Percentiles rank a stretch among this genome's conserved stretches.
Conservation (phyloP, 2,329 filamentous ascomycete species). For the Chlorencoelia australis region DNA sequence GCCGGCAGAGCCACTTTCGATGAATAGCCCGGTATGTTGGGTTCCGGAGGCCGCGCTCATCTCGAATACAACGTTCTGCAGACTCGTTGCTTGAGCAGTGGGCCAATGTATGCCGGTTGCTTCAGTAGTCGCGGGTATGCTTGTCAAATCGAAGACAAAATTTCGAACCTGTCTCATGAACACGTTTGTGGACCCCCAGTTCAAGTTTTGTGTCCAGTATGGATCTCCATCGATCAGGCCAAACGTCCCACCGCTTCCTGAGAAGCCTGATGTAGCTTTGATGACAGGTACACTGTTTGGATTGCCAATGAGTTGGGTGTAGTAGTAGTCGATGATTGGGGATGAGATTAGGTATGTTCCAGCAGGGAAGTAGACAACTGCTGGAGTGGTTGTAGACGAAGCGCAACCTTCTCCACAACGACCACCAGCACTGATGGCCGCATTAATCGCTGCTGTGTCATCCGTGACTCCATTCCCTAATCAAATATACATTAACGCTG, state of each 20-base stretch:
- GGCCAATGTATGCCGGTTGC: conserved; percentile 41
- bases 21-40: conserved; percentile 48
- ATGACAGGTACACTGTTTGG: conserved; percentile 50
- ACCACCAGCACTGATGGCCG: conserved; percentile 19
- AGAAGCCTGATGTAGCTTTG: conserved; percentile 60
- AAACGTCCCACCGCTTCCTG: too few species aligned
- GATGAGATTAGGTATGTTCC: conserved; percentile 22
- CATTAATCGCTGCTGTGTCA: conserved; percentile 77
- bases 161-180: conserved; percentile 59
- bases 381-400: conserved; percentile 39
- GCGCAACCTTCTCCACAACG: conserved; percentile 35
- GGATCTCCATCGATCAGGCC: conserved; percentile 78
- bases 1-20: conserved; percentile 49
- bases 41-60: conserved; percentile 37
- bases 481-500: not conserved
- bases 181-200: conserved; percentile 63
- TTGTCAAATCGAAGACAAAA: conserved; percentile 47
- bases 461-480: conserved; percentile 51
- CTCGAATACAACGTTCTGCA: conserved; percentile 52
- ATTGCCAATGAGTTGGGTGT: conserved; percentile 21
- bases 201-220: conserved; percentile 58
- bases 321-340: conserved; percentile 18
- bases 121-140: conserved; percentile 16
- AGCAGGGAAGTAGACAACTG: conserved; percentile 21
- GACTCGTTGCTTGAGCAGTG: conserved; percentile 44